Percentiles rank a stretch among this genome's conserved stretches.
Evolutionary conservation across 164 flowering plant genomes (phyloP).

Genomic region (Berberis vulgaris): DNA sequence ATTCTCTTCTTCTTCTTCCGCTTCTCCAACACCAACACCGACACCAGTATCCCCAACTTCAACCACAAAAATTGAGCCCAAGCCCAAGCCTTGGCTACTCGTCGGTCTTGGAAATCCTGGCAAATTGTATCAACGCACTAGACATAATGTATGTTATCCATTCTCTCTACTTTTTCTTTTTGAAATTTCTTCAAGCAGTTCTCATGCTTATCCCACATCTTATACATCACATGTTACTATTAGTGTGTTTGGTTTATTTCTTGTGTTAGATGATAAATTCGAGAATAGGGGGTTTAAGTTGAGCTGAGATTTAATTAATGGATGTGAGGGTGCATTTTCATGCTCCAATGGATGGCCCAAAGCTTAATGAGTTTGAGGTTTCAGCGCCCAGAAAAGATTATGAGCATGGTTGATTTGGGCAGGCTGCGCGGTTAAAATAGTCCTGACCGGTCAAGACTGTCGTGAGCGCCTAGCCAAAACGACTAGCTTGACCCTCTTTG

Average conservation of each 20-base stretch:
- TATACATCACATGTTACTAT: neutral
- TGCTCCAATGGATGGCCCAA: no score
- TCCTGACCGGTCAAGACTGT: no score
- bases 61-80: conserved; percentile 8
- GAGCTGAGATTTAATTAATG: neutral
- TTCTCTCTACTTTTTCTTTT: neutral
- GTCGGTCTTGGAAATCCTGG: conserved; percentile 95
- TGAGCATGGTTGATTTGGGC: no score
- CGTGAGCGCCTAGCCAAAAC: no score
- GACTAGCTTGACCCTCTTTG: no score
- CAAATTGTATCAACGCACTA: conserved; percentile 53
- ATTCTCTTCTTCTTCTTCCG: conserved; percentile 11
- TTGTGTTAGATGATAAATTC: neutral
- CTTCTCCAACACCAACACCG: conserved; percentile 9
- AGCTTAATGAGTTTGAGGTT: no score
- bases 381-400: no score
- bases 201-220: no score
- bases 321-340: no score
- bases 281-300: neutral
- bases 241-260: neutral
- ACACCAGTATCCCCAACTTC: neutral
- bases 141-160: conserved; percentile 56
- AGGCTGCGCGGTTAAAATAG: no score
- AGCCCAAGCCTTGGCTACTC: conserved; percentile 61
- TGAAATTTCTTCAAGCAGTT: neutral